Percentiles rank a stretch among this genome's conserved stretches.
Conservation (phyloP, 768 basidiomycete species). For the Nevesoporus exiguus region DNA sequence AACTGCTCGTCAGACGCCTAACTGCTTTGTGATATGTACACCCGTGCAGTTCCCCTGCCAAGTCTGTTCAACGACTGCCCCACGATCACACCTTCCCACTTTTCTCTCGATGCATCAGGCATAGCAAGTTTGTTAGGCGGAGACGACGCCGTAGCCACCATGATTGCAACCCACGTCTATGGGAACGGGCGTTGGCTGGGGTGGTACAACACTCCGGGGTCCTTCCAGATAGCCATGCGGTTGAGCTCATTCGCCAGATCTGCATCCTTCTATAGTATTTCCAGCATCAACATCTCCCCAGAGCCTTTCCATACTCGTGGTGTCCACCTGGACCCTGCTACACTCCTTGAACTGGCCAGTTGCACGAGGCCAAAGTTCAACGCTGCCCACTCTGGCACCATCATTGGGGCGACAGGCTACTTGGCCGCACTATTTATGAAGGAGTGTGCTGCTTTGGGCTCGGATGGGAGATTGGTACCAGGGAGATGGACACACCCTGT, state of each 20-base stretch:
- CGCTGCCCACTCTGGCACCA: background rate
- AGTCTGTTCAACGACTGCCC: too few species aligned
- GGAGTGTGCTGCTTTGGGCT: background rate
- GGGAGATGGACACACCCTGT: background rate
- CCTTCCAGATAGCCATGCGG: background rate
- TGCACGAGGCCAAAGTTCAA: background rate
- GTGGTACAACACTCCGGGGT: background rate
- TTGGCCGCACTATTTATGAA: background rate
- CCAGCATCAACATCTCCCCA: background rate
- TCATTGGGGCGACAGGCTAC: background rate
- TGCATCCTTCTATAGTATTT: background rate
- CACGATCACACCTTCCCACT: background rate
- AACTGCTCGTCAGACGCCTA: too few species aligned
- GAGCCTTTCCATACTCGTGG: background rate
- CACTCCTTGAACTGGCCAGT: background rate
- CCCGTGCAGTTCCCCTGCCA: too few species aligned
- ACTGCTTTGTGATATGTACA: background rate
- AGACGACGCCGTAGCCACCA: background rate
- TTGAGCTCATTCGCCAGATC: background rate
- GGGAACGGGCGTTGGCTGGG: background rate
- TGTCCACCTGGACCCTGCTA: background rate
- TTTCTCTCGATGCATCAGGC: slow-evolving; percentile 1
- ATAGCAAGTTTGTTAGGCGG: slow-evolving; percentile 1
- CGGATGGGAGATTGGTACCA: background rate
- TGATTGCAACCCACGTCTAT: background rate